Percentiles rank a stretch among this genome's conserved stretches.
Evolutionary conservation across 2,329 filamentous ascomycete genomes (phyloP).

Genomic region (Calonectria multiphialidica): DNA sequence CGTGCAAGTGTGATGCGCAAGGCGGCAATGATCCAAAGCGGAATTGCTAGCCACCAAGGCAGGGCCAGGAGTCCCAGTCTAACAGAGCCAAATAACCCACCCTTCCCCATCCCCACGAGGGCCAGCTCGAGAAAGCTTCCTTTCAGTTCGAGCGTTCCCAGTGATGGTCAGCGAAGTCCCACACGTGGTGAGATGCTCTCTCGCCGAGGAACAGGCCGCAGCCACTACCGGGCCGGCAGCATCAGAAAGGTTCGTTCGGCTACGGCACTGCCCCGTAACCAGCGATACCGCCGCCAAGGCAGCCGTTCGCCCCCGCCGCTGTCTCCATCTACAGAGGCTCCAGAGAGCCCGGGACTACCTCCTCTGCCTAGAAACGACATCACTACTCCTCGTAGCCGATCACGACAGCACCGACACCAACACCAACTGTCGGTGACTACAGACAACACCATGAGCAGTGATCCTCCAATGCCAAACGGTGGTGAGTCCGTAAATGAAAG

Average conservation of each 20-base stretch:
- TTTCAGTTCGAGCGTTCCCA: slow-evolving; percentile 72
- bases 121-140: slow-evolving; percentile 86
- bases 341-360: slow-evolving; percentile 78
- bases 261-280: slow-evolving; percentile 73
- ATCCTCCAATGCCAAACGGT: slow-evolving; percentile 61
- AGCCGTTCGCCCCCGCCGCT: slow-evolving; percentile 75
- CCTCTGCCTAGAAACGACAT: slow-evolving; percentile 81
- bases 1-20: slow-evolving; percentile 77
- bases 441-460: slow-evolving; percentile 60
- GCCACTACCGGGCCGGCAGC: slow-evolving; percentile 68
- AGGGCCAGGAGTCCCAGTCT: slow-evolving; percentile 75
- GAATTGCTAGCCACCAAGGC: slow-evolving; percentile 76
- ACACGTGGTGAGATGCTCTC: slow-evolving; percentile 71
- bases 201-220: slow-evolving; percentile 61
- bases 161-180: slow-evolving; percentile 83
- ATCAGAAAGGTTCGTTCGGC: slow-evolving; percentile 90
- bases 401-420: slow-evolving; percentile 62
- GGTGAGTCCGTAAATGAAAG: slow-evolving; percentile 55
- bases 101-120: slow-evolving; percentile 91
- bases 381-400: slow-evolving; percentile 67
- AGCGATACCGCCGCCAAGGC: slow-evolving; percentile 61
- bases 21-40: slow-evolving; percentile 83
- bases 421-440: slow-evolving; percentile 73
- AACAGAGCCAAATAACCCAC: slow-evolving; percentile 73
- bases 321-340: slow-evolving; percentile 75